Conservation (phyloP, 768 basidiomycete species). For the Mycena chlorophos region DNA sequence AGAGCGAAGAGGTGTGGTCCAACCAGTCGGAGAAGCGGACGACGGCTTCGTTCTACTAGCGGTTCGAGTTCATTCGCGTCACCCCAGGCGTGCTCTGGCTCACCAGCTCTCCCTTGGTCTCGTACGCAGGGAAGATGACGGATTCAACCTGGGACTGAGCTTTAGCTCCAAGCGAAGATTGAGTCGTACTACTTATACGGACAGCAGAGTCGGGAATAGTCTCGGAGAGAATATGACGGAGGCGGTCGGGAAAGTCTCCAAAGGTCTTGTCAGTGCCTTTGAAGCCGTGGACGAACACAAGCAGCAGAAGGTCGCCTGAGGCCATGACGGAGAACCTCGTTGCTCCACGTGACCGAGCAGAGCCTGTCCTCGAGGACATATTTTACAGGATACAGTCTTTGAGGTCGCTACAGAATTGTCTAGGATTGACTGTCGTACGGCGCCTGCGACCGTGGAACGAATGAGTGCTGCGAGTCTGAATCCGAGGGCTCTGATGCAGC, state of each 20-base stretch:
- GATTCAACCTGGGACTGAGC: constrained; percentile 56
- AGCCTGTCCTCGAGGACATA: too few relatives aligned
- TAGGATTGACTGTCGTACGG: too few relatives aligned
- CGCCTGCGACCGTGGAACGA: too few relatives aligned
- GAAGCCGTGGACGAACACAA: constrained; percentile 80
- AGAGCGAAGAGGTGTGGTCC: too few relatives aligned
- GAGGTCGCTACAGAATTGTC: too few relatives aligned
- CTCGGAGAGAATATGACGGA: constrained; percentile 74
- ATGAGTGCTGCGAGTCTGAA: not conserved
- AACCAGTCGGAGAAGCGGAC: constrained; percentile 90
- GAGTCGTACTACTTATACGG: not conserved
- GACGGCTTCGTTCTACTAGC: constrained; percentile 73
- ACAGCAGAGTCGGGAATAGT: constrained; percentile 45
- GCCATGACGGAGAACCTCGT: too few relatives aligned
- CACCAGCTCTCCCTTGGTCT: constrained; percentile 93
- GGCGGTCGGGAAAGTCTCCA: constrained; percentile 71
- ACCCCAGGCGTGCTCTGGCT: constrained; percentile 5
- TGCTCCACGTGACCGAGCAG: too few relatives aligned
- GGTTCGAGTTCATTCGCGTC: constrained; percentile 12
- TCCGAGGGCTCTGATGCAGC: too few relatives aligned
- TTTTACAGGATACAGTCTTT: too few relatives aligned
- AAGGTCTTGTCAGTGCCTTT: constrained; percentile 64
- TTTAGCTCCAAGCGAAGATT: not conserved
- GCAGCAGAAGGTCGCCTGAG: constrained; percentile 51
- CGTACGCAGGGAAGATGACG: constrained; percentile 86